Base-by-base conservation (phyloP, 2,329 filamentous ascomycete genomes). In the Grosmannia serpens region DNA sequence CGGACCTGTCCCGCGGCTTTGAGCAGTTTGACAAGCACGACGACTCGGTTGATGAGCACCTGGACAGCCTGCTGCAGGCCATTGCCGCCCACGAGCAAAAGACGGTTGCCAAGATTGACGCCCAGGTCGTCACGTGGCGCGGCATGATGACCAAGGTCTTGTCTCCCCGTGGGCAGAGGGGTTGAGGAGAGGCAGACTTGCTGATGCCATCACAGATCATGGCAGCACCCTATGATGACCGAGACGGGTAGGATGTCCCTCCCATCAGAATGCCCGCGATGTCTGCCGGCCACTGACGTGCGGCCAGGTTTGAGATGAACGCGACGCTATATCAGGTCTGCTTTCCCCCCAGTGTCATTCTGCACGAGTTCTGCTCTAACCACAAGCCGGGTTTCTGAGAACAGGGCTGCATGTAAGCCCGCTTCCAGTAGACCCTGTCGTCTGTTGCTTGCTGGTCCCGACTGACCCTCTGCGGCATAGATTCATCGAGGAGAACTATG, bases 121-220 rank as follows among this genome's bases (percentile, higher is more conserved):
- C 87, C 2, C 84, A 95, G 65, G 70, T 97, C 52, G 79, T 97
- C 56, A 97, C 92, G 1, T 99, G 92, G 92, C 80, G 94, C 67
- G 94, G 94, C 44, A 96, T 97, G 90, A 91, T 99, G 86, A 97
- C 94, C 62, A 99, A 96, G 80, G 90, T 91, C 6, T n/a, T 26
- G 26, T 38, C 35, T 38, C 35, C 29, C 15, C 15, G 33, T 10
- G 33, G 9, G 15, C 33, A 35, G 33, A 35, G 3, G 33, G 33
- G 15, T 13, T 8, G 35, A 17, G 13, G 13, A 38, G 35, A 38
- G 33, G 4, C 13, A 38, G 35, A 4, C 13, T 38, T 38, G 17
- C 35, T 38, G 35, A 38, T 15, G 2, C 6, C 9, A 7, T 31
- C 31, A 47, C 63, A 96, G 89, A 89, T 99, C 64, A 84, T 97